Conservation (phyloP, 768 basidiomycete species). For the Tylopilus rubrobrunneus region DNA sequence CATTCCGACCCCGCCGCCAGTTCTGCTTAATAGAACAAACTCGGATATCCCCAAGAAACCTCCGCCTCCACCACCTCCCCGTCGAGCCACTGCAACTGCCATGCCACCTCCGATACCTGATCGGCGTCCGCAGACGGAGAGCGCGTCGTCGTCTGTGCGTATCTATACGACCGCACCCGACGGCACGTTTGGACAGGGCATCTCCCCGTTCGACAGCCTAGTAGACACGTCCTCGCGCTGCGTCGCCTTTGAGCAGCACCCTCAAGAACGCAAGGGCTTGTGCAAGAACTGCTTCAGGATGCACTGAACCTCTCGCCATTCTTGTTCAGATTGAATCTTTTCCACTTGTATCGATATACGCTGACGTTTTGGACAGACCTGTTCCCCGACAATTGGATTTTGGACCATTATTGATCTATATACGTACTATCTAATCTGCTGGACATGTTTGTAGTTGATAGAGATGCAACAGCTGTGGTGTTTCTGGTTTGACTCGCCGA, state of each 20-base stretch:
- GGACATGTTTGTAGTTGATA: too few species aligned
- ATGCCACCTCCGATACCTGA: constrained; percentile 48
- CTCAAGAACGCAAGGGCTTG: constrained; percentile 60
- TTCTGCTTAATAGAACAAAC: constrained; percentile 23
- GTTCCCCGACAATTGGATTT: too few species aligned
- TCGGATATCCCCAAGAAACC: constrained; percentile 35
- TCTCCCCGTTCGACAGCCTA: constrained; percentile 65
- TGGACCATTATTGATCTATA: background rate
- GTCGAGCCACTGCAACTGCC: constrained; percentile 36
- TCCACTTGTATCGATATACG: constrained; percentile 6
- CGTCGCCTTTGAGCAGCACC: constrained; percentile 58
- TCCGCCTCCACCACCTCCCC: constrained; percentile 58
- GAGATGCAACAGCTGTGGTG: too few species aligned
- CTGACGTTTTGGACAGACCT: too few species aligned
- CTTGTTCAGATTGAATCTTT: background rate
- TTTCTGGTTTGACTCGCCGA: too few species aligned
- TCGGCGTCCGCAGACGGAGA: constrained; percentile 25
- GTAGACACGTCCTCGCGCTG: constrained; percentile 48
- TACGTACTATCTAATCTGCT: background rate
- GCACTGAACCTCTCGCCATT: constrained; percentile 30
- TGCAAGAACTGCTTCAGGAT: constrained; percentile 65
- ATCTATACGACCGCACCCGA: constrained; percentile 29
- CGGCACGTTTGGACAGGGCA: constrained; percentile 35
- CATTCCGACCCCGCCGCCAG: constrained; percentile 8
- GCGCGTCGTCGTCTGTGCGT: constrained; percentile 14